Percentiles rank a stretch among this genome's conserved stretches.
Conservation (phyloP, 768 basidiomycete genomes). For the Cystoderma amianthinum region DNA sequence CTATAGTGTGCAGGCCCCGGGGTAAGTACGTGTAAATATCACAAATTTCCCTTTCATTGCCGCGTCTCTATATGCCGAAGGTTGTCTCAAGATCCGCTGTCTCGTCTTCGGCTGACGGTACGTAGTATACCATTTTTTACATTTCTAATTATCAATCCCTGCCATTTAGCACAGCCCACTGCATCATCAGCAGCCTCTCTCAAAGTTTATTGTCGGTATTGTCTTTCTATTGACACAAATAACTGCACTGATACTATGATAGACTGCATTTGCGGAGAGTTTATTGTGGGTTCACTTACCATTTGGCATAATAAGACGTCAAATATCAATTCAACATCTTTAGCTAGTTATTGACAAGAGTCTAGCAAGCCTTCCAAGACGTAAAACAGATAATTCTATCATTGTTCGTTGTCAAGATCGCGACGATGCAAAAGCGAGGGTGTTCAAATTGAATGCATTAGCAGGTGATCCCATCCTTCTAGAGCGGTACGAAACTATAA, state of each 20-base stretch:
- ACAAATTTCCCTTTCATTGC: not conserved
- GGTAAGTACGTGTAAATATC: too few species aligned
- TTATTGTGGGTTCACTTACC: constrained; percentile 48
- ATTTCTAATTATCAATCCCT: not conserved
- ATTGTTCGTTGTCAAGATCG: constrained; percentile 73
- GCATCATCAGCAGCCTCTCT: constrained; percentile 72
- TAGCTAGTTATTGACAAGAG: constrained; percentile 81
- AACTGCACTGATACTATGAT: constrained; percentile 7
- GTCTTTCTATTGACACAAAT: constrained; percentile 7
- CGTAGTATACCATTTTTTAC: constrained; percentile 11
- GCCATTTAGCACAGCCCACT: constrained; percentile 60
- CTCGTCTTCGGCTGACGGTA: constrained; percentile 84
- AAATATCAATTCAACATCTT: too few species aligned
- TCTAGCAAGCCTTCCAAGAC: constrained; percentile 58
- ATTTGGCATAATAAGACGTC: not conserved
- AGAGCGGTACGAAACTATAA: constrained; percentile 55
- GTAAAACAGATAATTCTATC: constrained; percentile 73
- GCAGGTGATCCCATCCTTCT: constrained; percentile 64
- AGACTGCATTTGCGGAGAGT: constrained; percentile 89
- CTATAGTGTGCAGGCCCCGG: too few species aligned
- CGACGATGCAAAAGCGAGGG: constrained; percentile 45
- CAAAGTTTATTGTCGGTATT: constrained; percentile 70
- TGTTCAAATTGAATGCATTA: constrained; percentile 85
- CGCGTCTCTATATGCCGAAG: constrained; percentile 65
- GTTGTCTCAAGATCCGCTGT: constrained; percentile 85